Evolutionary conservation across 768 basidiomycete species (phyloP), one percentile per base, ranked within the genome.

Genomic region (Aureoboletus auriporus): DNA sequence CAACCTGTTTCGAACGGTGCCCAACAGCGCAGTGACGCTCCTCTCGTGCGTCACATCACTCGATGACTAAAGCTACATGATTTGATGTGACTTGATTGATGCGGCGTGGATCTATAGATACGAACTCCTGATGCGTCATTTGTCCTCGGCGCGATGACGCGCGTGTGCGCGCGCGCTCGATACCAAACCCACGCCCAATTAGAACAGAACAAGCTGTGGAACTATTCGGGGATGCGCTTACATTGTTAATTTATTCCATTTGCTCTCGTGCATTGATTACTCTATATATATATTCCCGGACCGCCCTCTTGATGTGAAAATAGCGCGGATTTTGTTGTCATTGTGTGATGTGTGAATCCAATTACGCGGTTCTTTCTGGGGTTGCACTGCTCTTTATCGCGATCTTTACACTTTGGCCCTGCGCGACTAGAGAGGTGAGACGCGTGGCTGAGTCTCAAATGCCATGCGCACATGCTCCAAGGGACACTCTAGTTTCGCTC

Each of bases 11-110:
- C 76, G 95, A 50, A 99, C 96, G 8, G 95, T 98, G 54, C 96
- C 96, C 13, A 93, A 93, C 66, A 92, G 89, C 58, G 93, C 93
- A 4, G 88, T 97, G 54, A 99, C 96, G 34, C 87, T 99, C 80
- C 69, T 98, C 64, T 52, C 65, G 65, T 67, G 47, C 55, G 60
- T 63, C 33, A 4, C 31, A 11, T 11, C 10, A 10, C 31, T n/a
- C 31, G 11, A 5, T 31, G 12, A 10, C 14, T 8, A 11, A n/a
- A n/a, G 33, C 6, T 33, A 14, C 11, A 10, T 12, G 31, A 13
- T 33, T 11, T 13, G 31, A 13, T 33, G 31, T 33, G n/a, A n/a
- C n/a, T n/a, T n/a, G 20, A 23, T 23, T 23, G 20, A 23, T 23
- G n/a, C n/a, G 20, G 20, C 20, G 20, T 23, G 20, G 4, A 23